phyloP scores from a whole-genome alignment of 2,329 filamentous ascomycete genomes.

The Cladosporium colombiae region DNA sequence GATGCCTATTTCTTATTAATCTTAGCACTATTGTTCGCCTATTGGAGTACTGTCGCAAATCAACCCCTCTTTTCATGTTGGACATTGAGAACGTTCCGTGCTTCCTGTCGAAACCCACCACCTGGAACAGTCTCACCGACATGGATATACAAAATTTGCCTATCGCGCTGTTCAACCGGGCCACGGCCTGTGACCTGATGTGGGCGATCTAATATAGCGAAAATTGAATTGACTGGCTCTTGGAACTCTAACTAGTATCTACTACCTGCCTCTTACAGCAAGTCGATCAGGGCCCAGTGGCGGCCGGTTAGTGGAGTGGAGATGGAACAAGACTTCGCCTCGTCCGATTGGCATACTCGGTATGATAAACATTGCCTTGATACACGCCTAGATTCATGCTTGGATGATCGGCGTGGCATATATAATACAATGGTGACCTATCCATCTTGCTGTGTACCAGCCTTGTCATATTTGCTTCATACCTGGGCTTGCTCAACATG shows the following conservation, averaged over 20 bases:
- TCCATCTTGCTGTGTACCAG: no score
- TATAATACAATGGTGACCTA: neutral
- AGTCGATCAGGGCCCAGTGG: slow-evolving; percentile 4
- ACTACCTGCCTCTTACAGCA: slow-evolving; percentile 12
- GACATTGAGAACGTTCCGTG: neutral
- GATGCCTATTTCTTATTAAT: neutral
- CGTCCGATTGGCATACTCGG: neutral
- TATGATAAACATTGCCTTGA: neutral
- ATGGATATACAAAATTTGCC: neutral
- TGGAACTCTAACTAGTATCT: neutral
- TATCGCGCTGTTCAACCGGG: neutral
- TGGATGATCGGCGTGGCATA: neutral
- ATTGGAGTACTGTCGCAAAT: neutral
- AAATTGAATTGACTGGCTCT: neutral
- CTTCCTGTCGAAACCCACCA: neutral
- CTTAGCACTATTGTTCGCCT: neutral
- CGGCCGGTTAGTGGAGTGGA: slow-evolving; percentile 5
- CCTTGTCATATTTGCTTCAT: neutral
- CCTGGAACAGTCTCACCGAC: neutral
- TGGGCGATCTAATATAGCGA: neutral
- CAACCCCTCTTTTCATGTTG: neutral
- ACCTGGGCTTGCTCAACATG: neutral
- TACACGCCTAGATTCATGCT: neutral
- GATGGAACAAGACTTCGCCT: neutral
- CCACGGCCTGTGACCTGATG: neutral